Evolutionary conservation across 2,329 filamentous ascomycete genomes (phyloP).

Genomic region (Basipetospora chlamydospora): DNA sequence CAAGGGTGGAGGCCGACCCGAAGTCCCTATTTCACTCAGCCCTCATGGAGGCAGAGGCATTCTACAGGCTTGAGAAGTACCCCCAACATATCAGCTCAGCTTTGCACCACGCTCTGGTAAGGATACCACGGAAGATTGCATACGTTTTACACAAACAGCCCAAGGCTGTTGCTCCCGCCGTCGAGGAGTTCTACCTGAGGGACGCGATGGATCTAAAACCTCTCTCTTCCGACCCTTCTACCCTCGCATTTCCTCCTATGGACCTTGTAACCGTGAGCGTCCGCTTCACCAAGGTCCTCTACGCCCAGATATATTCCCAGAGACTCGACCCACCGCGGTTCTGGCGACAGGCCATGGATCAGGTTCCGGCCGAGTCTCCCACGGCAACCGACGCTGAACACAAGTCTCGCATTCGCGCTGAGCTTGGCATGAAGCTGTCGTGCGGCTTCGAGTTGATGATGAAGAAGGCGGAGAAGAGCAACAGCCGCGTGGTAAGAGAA

Average conservation of each 20-base stretch:
- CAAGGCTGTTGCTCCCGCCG: conserved; percentile 62
- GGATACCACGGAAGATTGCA: conserved; percentile 69
- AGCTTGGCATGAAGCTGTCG: conserved; percentile 77
- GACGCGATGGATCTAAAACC: conserved; percentile 64
- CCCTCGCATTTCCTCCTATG: conserved; percentile 53
- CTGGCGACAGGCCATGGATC: conserved; percentile 23
- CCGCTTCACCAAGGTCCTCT: conserved; percentile 77
- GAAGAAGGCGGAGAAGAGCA: conserved; percentile 48
- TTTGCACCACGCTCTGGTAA: conserved; percentile 60
- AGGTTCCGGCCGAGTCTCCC: conserved; percentile 7
- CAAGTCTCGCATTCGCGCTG: conserved; percentile 24
- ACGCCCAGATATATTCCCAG: conserved; percentile 80
- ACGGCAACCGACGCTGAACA: conserved; percentile 10
- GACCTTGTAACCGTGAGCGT: conserved; percentile 71
- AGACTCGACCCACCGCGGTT: conserved; percentile 52
- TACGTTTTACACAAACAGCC: conserved; percentile 64
- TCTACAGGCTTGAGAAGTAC: conserved; percentile 76
- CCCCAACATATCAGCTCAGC: conserved; percentile 60
- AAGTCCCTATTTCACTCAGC: conserved; percentile 53
- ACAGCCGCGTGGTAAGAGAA: conserved; percentile 57
- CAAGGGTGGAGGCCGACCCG: conserved; percentile 40
- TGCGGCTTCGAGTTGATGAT: conserved; percentile 86
- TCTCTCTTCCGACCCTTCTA: conserved; percentile 39
- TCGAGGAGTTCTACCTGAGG: conserved; percentile 85
- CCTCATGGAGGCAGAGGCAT: conserved; percentile 73